Evolutionary conservation across 192 early-diverging fungal genomes (phyloP), one percentile per base, ranked within the genome.

Genomic region (Coemansia sp.): DNA sequence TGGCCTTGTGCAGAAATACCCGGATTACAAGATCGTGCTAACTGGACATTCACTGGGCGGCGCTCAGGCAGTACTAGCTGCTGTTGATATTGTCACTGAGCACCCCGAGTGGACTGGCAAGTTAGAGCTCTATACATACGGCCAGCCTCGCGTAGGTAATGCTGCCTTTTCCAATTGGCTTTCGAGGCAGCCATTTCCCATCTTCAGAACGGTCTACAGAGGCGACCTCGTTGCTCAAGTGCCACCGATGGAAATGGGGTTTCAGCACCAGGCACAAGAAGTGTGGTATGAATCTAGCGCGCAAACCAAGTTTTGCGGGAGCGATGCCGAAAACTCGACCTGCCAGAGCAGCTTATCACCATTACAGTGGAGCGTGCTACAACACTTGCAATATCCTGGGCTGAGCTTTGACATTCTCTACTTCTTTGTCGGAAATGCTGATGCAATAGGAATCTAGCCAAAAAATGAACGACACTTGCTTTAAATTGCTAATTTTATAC

Each of bases 121-220:
- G 23, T 17, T 80, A 23, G 57, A 62, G 8, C 42, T 81, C 15
- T 77, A 75, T 46, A 80, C 78, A 2, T 70, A 75, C 36, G 84
- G 84, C 2, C 72, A 77, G 64, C 78, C 84, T 17, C 84, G 78
- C 5, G 72, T 74, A 11, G 84, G 84, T 14, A 78, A 85, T 37
- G 66, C 41, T 2, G 69, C 10, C 5, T 85, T 78, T 71, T 72
- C 72, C 46, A 27, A 70, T 45, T 66, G 71, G 59, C 45, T 73
- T 14, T 65, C 64, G 0, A 60, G 41, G 0, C 64, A 42, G 46
- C 17, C 58, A 1, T 46, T 73, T 25, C 64, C 59, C 9, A 73
- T 66, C 10, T 66, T 51, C 45, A 59, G 71, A n/a, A 60, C 60
- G 0, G 70, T 72, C 55, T 62, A 73, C 27, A 42, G 44, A 17